A percentile compares a stretch with the other conserved stretches of the same genome.
These are phyloP conservation scores for Syzygium syzygioides DNA, from an alignment of 441 rosid genomes.

Conservation along the genomic window DNA sequence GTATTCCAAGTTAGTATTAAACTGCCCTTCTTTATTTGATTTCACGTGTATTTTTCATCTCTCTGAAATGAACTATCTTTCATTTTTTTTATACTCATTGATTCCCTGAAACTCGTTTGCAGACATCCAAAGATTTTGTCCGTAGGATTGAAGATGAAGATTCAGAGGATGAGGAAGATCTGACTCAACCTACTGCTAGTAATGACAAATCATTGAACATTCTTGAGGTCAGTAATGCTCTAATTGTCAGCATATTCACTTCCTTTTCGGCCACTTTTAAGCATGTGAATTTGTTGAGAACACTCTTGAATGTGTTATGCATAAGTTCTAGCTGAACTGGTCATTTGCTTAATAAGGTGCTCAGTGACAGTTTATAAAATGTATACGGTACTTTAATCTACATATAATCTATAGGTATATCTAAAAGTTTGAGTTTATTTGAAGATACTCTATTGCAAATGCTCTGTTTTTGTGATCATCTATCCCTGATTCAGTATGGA, in stretches of 20 bases:
- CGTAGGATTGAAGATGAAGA: slow-evolving; percentile 68
- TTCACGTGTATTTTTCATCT: background rate
- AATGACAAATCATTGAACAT: slow-evolving; percentile 5
- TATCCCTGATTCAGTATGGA: background rate
- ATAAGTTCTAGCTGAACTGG: background rate
- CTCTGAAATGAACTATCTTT: no score
- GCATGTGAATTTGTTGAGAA: background rate
- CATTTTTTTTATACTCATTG: background rate
- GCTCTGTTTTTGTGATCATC: background rate
- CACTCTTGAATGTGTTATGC: background rate
- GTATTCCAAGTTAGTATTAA: slow-evolving; percentile 53
- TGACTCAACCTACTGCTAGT: slow-evolving; percentile 1
- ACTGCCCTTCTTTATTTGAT: background rate
- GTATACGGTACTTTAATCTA: background rate
- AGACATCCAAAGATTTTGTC: slow-evolving; percentile 47
- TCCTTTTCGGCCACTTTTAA: background rate
- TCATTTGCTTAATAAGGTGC: background rate
- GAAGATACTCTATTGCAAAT: background rate
- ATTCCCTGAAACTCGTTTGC: slow-evolving; percentile 1
- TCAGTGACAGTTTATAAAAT: background rate
- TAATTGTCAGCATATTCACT: background rate
- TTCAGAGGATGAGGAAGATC: slow-evolving; percentile 26
- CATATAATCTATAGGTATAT: background rate
- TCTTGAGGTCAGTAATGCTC: slow-evolving; percentile 22
- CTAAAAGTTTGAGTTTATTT: background rate